Evolutionary conservation across 1,139 yeast genomes (phyloP).

Genomic region (Debaryomycetaceae sp.): DNA sequence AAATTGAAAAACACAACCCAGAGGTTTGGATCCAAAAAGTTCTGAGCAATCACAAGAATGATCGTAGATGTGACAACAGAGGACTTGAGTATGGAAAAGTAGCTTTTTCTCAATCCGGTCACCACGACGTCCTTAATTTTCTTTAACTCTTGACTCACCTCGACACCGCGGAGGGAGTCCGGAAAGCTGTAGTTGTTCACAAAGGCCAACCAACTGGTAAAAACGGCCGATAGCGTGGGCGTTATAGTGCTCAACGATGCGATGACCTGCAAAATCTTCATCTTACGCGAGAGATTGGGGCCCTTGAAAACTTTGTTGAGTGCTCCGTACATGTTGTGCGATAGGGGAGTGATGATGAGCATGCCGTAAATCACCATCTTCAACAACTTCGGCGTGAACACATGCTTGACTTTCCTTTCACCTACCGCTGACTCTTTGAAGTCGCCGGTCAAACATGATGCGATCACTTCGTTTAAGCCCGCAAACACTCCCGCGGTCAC

Average conservation of each 20-base stretch:
- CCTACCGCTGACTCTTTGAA: slow-evolving; percentile 17
- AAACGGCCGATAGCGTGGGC: slow-evolving; percentile 58
- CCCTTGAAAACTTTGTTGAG: slow-evolving; percentile 44
- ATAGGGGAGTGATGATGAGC: slow-evolving; percentile 66
- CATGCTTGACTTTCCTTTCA: slow-evolving; percentile 27
- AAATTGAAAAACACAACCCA: slow-evolving; percentile 85
- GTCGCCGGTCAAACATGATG: slow-evolving; percentile 51
- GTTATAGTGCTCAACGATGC: slow-evolving; percentile 61
- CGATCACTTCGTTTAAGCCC: slow-evolving; percentile 57
- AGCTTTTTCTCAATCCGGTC: slow-evolving; percentile 47
- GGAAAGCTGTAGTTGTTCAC: slow-evolving; percentile 31
- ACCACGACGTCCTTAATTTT: slow-evolving; percentile 19
- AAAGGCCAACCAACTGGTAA: slow-evolving; percentile 53
- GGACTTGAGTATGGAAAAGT: slow-evolving; percentile 56
- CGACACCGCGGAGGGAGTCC: slow-evolving; percentile 5
- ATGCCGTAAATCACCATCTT: slow-evolving; percentile 75
- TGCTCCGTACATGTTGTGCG: slow-evolving; percentile 56
- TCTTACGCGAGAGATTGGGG: slow-evolving; percentile 29
- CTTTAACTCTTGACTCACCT: slow-evolving; percentile 19
- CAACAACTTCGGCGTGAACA: slow-evolving; percentile 47
- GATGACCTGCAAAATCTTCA: slow-evolving; percentile 56
- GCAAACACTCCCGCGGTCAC: slow-evolving; percentile 57
- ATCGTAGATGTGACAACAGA: slow-evolving; percentile 65
- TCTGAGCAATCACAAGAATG: slow-evolving; percentile 70
- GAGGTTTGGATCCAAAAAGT: slow-evolving; percentile 62